Evolutionary conservation across 441 rosid species (phyloP), one percentile per base, ranked within the genome.

Genomic region (Bruguiera hainesii): DNA sequence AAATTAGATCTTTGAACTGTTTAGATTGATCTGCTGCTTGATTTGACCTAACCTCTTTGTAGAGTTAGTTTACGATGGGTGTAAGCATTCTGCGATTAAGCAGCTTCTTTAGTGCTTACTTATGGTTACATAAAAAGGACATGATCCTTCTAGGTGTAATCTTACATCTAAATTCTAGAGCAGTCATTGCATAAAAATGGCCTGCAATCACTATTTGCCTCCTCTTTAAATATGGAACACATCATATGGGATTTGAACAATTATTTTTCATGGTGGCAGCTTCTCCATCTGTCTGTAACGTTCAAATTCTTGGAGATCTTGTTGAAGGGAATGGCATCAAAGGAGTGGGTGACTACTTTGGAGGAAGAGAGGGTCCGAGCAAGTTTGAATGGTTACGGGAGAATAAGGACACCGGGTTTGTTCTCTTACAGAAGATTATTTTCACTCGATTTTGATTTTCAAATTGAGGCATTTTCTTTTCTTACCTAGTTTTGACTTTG

Each of bases 321-420:
- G 84, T 96, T 75, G 99, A 96, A 85, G 97, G 95, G 73, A 80
- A 76, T 80, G 59, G 77, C 61, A 69, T 96, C 62, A 92, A 86
- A 81, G 98, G 98, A 64, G 84, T 73, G 72, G 99, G 97, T 56
- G 81, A 88, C 73, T 96, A 96, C 87, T 96, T 92, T 82, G 99
- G 99, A 61, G 99, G 99, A 72, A 83, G 79, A 85, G 99, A 96
- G 76, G 98, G 99, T 72, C 98, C 99, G 13, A 96, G 97, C 92
- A 92, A 88, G 87, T 96, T 90, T 73, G 86, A 96, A 61, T 96
- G 97, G 99, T 79, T 90, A 70, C 85, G 90, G 26, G 89, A 92
- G 81, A 83, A 80, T 75, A 84, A 75, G 72, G 91, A 90, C 77
- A 84, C 82, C 18, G 89, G 99, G 99, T 90, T 77, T 82, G 65